phyloP scores from a whole-genome alignment of 2,329 filamentous ascomycete species.

The Fusarium foetens region DNA sequence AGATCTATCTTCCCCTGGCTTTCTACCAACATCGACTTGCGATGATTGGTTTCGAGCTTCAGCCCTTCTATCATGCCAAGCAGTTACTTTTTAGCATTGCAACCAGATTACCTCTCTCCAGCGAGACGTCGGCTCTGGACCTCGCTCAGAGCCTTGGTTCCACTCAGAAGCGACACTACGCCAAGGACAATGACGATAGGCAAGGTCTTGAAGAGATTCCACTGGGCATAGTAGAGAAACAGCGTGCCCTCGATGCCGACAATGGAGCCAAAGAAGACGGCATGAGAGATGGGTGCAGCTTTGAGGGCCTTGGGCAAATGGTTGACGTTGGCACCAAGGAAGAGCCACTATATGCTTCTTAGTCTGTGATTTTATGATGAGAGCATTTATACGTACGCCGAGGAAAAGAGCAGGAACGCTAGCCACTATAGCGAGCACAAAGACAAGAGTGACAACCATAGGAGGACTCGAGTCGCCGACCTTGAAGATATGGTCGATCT shows the following conservation, averaged over 20 bases:
- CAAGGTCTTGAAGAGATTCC: conserved; percentile 91
- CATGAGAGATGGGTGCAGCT: conserved; percentile 82
- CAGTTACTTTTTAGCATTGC: neutral
- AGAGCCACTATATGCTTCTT: conserved; percentile 71
- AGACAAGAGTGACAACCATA: conserved; percentile 80
- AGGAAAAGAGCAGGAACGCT: conserved; percentile 79
- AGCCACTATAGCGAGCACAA: conserved; percentile 76
- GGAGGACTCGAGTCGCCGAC: conserved; percentile 82
- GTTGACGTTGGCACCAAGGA: conserved; percentile 83
- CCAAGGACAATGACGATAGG: conserved; percentile 77
- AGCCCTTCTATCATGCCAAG: conserved; percentile 18
- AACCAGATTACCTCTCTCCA: conserved; percentile 66
- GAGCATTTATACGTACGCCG: conserved; percentile 62
- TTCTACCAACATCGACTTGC: neutral
- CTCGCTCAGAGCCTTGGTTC: conserved; percentile 89
- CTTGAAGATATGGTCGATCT: conserved; percentile 93
- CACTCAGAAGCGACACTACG: conserved; percentile 81
- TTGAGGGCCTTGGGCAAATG: conserved; percentile 81
- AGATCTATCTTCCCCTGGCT: neutral
- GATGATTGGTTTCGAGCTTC: neutral
- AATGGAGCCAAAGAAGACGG: conserved; percentile 86
- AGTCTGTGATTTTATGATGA: conserved; percentile 9
- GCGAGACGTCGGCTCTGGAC: conserved; percentile 88
- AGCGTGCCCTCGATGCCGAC: conserved; percentile 90
- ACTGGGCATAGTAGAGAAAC: conserved; percentile 91